These are phyloP conservation scores for Annona squamosa DNA, from an alignment of 164 flowering plant genomes.

Conservation along the genomic window DNA sequence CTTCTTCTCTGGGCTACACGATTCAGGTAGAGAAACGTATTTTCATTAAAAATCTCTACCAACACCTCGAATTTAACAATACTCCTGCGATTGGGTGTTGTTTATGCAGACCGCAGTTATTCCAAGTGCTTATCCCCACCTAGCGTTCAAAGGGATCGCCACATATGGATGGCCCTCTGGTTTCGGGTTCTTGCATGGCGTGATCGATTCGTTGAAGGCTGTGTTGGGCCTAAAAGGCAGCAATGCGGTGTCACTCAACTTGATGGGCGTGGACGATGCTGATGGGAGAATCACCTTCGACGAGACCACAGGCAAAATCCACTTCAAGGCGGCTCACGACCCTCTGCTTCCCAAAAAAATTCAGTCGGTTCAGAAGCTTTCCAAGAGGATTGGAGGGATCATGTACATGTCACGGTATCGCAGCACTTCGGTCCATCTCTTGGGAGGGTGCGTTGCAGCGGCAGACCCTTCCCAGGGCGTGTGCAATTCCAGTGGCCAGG, in stretches of 20 bases:
- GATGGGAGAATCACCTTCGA: conserved; percentile 36
- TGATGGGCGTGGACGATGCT: conserved; percentile 44
- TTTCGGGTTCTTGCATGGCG: conserved; percentile 39
- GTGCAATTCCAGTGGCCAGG: conserved; percentile 49
- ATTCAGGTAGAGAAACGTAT: conserved; percentile 32
- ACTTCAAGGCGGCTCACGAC: conserved; percentile 39
- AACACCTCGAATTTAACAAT: background rate
- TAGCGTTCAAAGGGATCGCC: conserved; percentile 44
- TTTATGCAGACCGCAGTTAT: conserved; percentile 40
- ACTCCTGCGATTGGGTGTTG: background rate
- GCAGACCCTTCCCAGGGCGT: conserved; percentile 42
- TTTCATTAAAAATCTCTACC: background rate
- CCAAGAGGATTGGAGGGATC: conserved; percentile 50
- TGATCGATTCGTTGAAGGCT: conserved; percentile 35
- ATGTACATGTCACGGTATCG: conserved; percentile 45
- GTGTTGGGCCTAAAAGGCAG: conserved; percentile 13
- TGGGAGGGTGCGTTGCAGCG: conserved; percentile 61
- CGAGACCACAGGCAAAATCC: conserved; percentile 27
- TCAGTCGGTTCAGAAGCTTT: conserved; percentile 40
- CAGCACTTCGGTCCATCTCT: conserved; percentile 58
- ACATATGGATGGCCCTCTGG: conserved; percentile 45
- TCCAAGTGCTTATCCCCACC: conserved; percentile 38
- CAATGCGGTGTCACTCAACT: conserved; percentile 28
- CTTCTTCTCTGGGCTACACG: conserved; percentile 53
- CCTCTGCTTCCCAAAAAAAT: conserved; percentile 38